A percentile compares a stretch with the other conserved stretches of the same genome.
These are phyloP conservation scores for Rhodotorula glutinis DNA, from an alignment of 1,284 basidiomycete genomes.

Conservation along the genomic window DNA sequence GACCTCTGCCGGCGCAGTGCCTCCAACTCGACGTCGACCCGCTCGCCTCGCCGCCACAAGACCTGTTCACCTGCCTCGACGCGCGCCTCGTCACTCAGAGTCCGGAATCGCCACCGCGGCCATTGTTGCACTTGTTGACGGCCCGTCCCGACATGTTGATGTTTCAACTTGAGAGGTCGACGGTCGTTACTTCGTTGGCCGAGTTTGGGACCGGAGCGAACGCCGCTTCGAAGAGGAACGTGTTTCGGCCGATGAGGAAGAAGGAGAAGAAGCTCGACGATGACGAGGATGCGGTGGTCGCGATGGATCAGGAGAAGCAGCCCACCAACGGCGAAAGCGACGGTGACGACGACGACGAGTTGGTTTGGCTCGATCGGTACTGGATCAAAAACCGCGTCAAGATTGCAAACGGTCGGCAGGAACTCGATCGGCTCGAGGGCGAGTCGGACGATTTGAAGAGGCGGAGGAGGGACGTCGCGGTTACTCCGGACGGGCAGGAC, in stretches of 20 bases:
- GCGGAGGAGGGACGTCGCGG: constrained; percentile 2
- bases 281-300: no score
- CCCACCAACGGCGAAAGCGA: neutral
- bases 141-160: neutral
- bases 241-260: constrained; percentile 3
- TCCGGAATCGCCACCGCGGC: no score
- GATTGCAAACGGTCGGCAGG: constrained; percentile 4
- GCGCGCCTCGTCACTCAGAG: neutral
- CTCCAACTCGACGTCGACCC: constrained; percentile 3
- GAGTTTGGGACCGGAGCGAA: constrained; percentile 1
- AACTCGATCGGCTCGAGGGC: neutral
- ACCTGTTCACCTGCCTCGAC: constrained; percentile 21
- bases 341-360: neutral
- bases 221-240: neutral
- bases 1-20: no score
- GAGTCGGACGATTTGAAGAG: neutral
- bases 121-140: constrained; percentile 10
- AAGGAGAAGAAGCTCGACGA: neutral
- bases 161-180: constrained; percentile 12
- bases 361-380: constrained; percentile 31
- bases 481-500: constrained; percentile 9
- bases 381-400: constrained; percentile 4
- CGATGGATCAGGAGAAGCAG: no score
- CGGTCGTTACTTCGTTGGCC: constrained; percentile 14
- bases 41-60: neutral